phyloP scores from a whole-genome alignment of 306 rosid genomes.

The Aeschynomene evenia region DNA sequence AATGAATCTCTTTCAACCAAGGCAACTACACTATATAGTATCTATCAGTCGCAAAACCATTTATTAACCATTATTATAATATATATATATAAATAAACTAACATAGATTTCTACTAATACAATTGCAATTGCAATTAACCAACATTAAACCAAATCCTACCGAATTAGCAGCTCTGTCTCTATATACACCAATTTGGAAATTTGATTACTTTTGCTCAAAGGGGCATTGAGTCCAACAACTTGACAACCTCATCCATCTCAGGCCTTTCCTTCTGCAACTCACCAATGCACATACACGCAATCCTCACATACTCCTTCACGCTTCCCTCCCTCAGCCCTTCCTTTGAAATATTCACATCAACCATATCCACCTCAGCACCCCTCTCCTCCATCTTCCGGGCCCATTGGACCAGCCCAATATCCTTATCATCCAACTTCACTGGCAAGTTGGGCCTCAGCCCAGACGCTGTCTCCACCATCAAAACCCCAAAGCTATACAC shows the following conservation, averaged over 20 bases:
- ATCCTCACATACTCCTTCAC: constrained; percentile 65
- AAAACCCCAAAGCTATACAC: constrained; percentile 85
- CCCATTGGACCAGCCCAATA: constrained; percentile 70
- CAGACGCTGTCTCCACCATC: constrained; percentile 67
- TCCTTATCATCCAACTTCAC: constrained; percentile 24
- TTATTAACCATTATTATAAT: not conserved
- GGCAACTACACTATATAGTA: too few species aligned
- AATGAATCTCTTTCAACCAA: not conserved
- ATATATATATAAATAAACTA: too few species aligned
- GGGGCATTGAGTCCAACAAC: constrained; percentile 32
- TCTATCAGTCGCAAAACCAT: not conserved
- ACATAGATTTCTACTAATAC: not conserved
- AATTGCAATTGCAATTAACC: too few species aligned
- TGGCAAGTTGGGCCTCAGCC: constrained; percentile 65
- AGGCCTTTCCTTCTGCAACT: constrained; percentile 56
- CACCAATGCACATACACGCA: constrained; percentile 58
- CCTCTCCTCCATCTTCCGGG: constrained; percentile 51
- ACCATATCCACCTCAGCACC: constrained; percentile 55
- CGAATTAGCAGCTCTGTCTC: constrained; percentile 15
- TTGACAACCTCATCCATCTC: constrained; percentile 46
- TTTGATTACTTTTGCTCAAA: not conserved
- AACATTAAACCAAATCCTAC: too few species aligned
- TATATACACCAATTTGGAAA: not conserved
- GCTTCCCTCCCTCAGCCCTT: constrained; percentile 40
- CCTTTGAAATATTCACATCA: constrained; percentile 52